A percentile compares a stretch with the other conserved stretches of the same genome.
These are phyloP conservation scores for Aspergillus panamensis DNA, from an alignment of 495 filamentous ascomycete genomes.

Conservation along the genomic window DNA sequence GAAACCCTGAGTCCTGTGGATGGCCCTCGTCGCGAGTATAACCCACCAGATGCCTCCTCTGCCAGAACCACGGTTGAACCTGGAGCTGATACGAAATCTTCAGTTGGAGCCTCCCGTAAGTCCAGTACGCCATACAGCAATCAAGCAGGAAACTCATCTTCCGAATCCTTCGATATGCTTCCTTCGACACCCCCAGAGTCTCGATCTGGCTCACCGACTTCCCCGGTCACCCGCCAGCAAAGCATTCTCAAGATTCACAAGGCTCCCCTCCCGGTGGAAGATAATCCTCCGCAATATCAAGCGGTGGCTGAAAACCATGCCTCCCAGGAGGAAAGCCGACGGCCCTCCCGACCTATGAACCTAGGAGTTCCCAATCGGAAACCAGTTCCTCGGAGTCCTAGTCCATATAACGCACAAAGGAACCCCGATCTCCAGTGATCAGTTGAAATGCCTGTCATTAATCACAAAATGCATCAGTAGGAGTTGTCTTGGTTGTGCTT, in stretches of 20 bases:
- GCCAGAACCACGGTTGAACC: constrained; percentile 31
- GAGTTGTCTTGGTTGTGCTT: not conserved
- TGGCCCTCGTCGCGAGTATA: constrained; percentile 62
- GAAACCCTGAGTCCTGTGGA: constrained; percentile 64
- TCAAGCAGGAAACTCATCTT: constrained; percentile 32
- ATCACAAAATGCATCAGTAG: not conserved
- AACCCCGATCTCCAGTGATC: not conserved
- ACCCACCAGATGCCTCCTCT: constrained; percentile 49
- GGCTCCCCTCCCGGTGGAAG: constrained; percentile 27
- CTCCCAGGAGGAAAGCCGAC: constrained; percentile 15
- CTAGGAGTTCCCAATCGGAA: constrained; percentile 42
- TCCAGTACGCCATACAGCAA: constrained; percentile 23
- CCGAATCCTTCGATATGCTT: constrained; percentile 49
- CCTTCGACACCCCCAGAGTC: constrained; percentile 43
- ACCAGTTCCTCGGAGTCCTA: constrained; percentile 38
- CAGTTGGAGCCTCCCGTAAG: constrained; percentile 34
- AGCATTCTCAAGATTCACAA: constrained; percentile 39
- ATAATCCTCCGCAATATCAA: constrained; percentile 41
- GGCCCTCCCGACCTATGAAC: constrained; percentile 32
- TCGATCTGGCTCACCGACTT: constrained; percentile 35
- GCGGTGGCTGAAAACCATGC: constrained; percentile 26
- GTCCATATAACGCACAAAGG: not conserved
- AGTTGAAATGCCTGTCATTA: not conserved
- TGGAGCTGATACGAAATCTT: constrained; percentile 43
- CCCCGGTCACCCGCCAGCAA: constrained; percentile 35